Base-by-base conservation (phyloP, 352 stramenopile species). In the Globisporangium parvum region DNA sequence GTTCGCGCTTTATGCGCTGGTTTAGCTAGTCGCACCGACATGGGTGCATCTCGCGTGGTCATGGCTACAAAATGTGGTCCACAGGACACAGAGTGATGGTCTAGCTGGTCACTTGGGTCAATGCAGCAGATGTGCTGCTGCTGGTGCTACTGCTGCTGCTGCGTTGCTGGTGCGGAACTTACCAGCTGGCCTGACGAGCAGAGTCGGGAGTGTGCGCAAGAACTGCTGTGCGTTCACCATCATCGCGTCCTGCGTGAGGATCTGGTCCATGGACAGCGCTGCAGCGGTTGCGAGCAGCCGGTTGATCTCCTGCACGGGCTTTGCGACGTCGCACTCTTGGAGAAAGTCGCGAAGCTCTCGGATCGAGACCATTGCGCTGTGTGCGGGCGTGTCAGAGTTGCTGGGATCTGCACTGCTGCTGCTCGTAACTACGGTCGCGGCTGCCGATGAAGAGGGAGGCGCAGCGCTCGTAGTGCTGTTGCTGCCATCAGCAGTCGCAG, bases 181-280 rank as follows among this genome's bases (percentile, higher is more conserved):
- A 6, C 79, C 75, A 28, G 63, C 72, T 20, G 76, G 76, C 17
- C 68, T 71, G 28, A 85, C 20, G 11, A 89, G 46, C 23, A 87
- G 37, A 14, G 71, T 85, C 35, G 67, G 66, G 11, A 89, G 59
- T 14, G 51, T 63, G 8, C 57, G 49, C 2, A 87, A 40, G 9
- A 87, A 74, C 53, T 80, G 66, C 2, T 54, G 47, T 6, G 42
- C 62, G 44, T 78, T 73, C 5, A 87, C 47, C 65, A 84, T 65
- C 59, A 87, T 70, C 14, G 70, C 69, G 46, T 89, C 79, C 28
- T 86, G 72, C 4, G 73, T 85, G 3, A 89, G 60, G 35, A 86
- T 70, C 53, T 86, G 74, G 40, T 76, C 65, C 21, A 72, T 57
- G 3, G 62, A 72, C 15, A 87, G 56, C 3, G 61, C 73, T 0